Evolutionary conservation across 2,329 filamentous ascomycete species (phyloP), one percentile per base, ranked within the genome.

Genomic region (Fusarium staphyleae): DNA sequence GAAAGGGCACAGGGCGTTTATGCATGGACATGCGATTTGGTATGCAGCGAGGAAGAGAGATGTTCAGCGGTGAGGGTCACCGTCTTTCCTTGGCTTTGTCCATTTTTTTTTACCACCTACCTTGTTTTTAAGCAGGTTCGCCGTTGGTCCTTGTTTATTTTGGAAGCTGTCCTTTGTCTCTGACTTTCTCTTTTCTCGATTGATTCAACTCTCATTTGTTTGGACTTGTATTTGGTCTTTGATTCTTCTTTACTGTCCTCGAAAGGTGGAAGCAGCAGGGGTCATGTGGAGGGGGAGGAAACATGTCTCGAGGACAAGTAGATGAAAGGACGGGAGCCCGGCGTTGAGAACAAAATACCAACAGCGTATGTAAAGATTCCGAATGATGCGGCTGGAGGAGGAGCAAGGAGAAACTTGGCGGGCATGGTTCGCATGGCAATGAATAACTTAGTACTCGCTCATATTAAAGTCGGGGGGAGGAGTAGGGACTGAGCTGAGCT

Each of bases 271-370:
- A 55, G 36, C 42, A 32, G 36, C 42, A 32, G 36, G 34, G 48
- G 40, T 41, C 34, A 48, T 40, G 36, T 48, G 37, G 40, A 41
- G 50, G 19, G 53, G 39, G 43, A 45, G 51, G 39, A 46, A 26
- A 45, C 42, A 50, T 44, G 37, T 49, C 47, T 56, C 29, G 39
- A 53, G 46, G 40, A 36, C 46, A 33, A 49, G 55, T 36, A 50
- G 44, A 48, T 46, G 52, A 40, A 49, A 39, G 26, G 42, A 48
- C 52, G 52, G 62, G 66, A 63, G 63, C 63, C 45, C 44, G 66
- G 65, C 64, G 65, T 68, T 68, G 48, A 67, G 60, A 66, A 58
- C 49, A 68, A 65, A 67, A 67, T 65, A 68, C 55, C 62, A 67
- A 48, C 41, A 44, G 41, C 52, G 53, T 57, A 60, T 68, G 66